Conservation (phyloP, 2,329 filamentous ascomycete species). For the Parascedosporium putredinis region DNA sequence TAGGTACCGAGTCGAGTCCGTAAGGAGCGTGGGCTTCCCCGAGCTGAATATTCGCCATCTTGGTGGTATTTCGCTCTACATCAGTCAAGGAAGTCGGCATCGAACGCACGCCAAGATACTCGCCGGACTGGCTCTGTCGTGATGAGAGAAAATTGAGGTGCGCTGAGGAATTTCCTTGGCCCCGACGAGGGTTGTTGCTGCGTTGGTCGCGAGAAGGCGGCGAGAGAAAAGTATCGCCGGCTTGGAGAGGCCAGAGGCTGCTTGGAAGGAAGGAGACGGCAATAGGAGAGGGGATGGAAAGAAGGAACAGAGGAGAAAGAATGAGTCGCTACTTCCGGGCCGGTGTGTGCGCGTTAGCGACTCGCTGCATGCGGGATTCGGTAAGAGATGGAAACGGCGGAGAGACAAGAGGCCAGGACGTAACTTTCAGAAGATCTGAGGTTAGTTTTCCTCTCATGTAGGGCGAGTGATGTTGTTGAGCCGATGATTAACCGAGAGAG, state of each 20-base stretch:
- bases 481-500: not conserved
- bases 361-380: not conserved
- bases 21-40: slow-evolving; percentile 3
- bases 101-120: not conserved
- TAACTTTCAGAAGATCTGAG: slow-evolving; percentile 3
- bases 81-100: slow-evolving; percentile 3
- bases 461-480: not conserved
- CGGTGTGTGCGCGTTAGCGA: not conserved
- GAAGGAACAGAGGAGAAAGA: not conserved
- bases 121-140: not conserved
- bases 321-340: not conserved
- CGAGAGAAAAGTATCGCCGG: not conserved
- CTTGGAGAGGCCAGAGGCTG: not conserved
- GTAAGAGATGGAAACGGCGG: not conserved
- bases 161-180: not conserved
- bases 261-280: not conserved
- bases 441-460: slow-evolving; percentile 1
- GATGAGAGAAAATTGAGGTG: not conserved
- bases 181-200: not conserved
- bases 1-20: not conserved
- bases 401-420: not conserved
- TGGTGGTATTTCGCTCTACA: slow-evolving; percentile 6
- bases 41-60: slow-evolving; percentile 5
- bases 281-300: not conserved
- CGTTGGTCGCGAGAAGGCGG: not conserved